phyloP scores from a whole-genome alignment of 2,329 filamentous ascomycete genomes.

The Biscogniauxia marginata region DNA sequence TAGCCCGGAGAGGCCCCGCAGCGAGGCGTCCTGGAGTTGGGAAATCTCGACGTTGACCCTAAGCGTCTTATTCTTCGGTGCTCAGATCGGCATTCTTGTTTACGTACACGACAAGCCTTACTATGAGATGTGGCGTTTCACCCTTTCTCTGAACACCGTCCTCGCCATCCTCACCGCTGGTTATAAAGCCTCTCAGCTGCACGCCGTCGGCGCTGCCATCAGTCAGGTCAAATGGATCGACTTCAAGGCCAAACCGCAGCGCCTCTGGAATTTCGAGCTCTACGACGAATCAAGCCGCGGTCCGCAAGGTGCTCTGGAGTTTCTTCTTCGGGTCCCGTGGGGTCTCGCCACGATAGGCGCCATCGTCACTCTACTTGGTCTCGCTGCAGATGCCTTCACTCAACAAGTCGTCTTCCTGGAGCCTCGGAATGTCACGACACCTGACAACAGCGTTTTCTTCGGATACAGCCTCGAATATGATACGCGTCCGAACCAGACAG shows the following conservation, averaged over 20 bases:
- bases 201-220: conserved; percentile 10
- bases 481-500: conserved; percentile 6
- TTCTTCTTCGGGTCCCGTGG: conserved; percentile 7
- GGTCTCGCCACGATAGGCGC: conserved; percentile 11
- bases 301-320: conserved; percentile 6
- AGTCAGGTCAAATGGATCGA: conserved; percentile 14
- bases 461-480: conserved; percentile 3
- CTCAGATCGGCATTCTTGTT: conserved; percentile 4
- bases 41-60: conserved; percentile 6
- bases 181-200: conserved; percentile 9
- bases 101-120: conserved; percentile 11
- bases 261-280: conserved; percentile 8
- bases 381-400: conserved; percentile 11
- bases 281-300: conserved; percentile 15
- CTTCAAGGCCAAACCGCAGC: conserved; percentile 4
- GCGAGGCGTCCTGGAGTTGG: neutral
- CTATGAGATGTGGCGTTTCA: conserved; percentile 5
- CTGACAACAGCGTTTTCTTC: conserved; percentile 4
- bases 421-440: conserved; percentile 5
- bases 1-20: neutral
- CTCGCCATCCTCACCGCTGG: conserved; percentile 11
- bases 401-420: conserved; percentile 10
- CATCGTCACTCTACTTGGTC: conserved; percentile 3
- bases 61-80: conserved; percentile 8
- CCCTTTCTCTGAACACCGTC: conserved; percentile 8